Conservation (phyloP, 805 yeast genomes). For the Saccharomycopsis capsularis region DNA sequence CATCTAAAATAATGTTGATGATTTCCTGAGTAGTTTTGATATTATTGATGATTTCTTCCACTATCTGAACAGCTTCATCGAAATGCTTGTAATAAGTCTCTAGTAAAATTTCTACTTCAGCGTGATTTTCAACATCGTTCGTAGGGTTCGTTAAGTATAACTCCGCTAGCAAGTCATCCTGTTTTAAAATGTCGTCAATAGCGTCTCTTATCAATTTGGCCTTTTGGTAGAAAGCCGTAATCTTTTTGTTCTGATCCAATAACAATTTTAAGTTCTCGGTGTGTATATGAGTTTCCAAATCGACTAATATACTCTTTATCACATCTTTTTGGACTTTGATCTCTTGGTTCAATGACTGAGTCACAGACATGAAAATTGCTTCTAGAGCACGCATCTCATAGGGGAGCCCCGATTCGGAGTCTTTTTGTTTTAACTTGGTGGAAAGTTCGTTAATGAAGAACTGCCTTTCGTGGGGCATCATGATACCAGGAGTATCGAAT, state of each 20-base stretch:
- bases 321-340: conserved; percentile 47
- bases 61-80: conserved; percentile 88
- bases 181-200: conserved; percentile 75
- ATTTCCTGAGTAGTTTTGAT: conserved; percentile 89
- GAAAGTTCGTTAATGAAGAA: conserved; percentile 81
- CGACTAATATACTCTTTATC: conserved; percentile 59
- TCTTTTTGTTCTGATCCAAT: conserved; percentile 61
- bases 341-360: conserved; percentile 74
- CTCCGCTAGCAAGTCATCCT: conserved; percentile 74
- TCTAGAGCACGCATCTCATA: conserved; percentile 84
- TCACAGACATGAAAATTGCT: conserved; percentile 71
- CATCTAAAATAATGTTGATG: conserved; percentile 83
- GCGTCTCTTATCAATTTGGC: conserved; percentile 70
- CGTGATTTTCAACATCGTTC: conserved; percentile 35
- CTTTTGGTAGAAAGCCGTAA: conserved; percentile 70
- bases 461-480: conserved; percentile 59
- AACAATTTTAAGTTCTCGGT: conserved; percentile 67
- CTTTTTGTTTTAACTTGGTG: conserved; percentile 47
- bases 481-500: conserved; percentile 59
- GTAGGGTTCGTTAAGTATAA: conserved; percentile 51
- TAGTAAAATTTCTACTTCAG: conserved; percentile 78
- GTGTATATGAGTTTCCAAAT: conserved; percentile 73
- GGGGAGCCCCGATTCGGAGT: conserved; percentile 27
- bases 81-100: conserved; percentile 88
- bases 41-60: conserved; percentile 75